phyloP scores from a whole-genome alignment of 2,329 filamentous ascomycete species.

The Venturia nashicola region DNA sequence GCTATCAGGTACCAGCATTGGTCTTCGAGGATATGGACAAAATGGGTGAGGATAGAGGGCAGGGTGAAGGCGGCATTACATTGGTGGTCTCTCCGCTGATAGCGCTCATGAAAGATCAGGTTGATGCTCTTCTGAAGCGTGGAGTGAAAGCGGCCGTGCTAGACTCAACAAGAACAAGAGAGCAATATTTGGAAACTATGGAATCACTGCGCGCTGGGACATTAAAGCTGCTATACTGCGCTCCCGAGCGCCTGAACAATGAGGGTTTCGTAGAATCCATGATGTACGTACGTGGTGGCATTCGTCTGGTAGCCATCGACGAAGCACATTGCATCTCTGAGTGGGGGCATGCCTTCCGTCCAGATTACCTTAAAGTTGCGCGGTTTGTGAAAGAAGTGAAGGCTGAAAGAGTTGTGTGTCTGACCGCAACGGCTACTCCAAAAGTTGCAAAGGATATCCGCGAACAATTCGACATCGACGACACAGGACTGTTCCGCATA shows the following conservation, averaged over 20 bases:
- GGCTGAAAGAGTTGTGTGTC: conserved; percentile 78
- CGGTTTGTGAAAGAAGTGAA: conserved; percentile 75
- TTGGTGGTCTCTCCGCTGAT: conserved; percentile 83
- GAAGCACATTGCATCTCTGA: conserved; percentile 96
- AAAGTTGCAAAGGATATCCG: conserved; percentile 72
- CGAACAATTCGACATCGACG: conserved; percentile 47
- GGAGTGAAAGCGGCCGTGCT: conserved; percentile 42
- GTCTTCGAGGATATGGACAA: conserved; percentile 34
- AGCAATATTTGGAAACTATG: conserved; percentile 27
- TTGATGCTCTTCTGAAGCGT: conserved; percentile 55
- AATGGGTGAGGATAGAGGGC: conserved; percentile 50
- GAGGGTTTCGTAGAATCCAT: conserved; percentile 46
- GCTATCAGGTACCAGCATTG: conserved; percentile 32
- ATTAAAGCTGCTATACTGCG: conserved; percentile 44
- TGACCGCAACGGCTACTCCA: conserved; percentile 81
- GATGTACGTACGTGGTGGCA: conserved; percentile 62
- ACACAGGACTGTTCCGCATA: conserved; percentile 43
- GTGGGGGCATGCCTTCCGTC: conserved; percentile 97
- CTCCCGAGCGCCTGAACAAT: conserved; percentile 49
- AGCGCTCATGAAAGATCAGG: conserved; percentile 91
- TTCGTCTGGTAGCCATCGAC: conserved; percentile 81
- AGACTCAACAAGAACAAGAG: conserved; percentile 41
- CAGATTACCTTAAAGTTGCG: conserved; percentile 53
- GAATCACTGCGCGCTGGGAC: conserved; percentile 35
- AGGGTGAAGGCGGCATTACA: conserved; percentile 68